Evolutionary conservation across 2,329 filamentous ascomycete genomes (phyloP).

Genomic region (Venturia pyrina): DNA sequence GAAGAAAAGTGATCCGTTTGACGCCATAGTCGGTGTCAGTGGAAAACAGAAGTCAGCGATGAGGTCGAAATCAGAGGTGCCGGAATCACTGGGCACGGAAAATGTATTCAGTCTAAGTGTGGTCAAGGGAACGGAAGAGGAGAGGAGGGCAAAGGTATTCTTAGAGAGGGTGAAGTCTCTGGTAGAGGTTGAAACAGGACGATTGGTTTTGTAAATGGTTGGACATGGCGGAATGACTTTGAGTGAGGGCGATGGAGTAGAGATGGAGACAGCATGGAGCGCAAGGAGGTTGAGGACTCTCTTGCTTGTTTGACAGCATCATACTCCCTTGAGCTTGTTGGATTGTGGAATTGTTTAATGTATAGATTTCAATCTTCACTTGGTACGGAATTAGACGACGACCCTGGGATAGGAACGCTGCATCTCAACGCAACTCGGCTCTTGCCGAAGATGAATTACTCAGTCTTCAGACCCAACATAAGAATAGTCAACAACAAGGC

Average conservation of each 20-base stretch:
- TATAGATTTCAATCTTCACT: neutral
- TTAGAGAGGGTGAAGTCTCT: constrained; percentile 77
- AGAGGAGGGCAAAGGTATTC: constrained; percentile 71
- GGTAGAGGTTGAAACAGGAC: constrained; percentile 38
- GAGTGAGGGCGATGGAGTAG: neutral
- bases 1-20: constrained; percentile 71
- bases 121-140: constrained; percentile 55
- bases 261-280: neutral
- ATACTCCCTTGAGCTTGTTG: neutral
- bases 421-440: too few species aligned
- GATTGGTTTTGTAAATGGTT: constrained; percentile 24
- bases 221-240: neutral
- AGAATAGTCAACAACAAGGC: too few species aligned
- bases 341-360: neutral
- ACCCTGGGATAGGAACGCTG: too few species aligned
- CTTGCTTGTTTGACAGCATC: neutral
- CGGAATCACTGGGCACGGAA: constrained; percentile 34
- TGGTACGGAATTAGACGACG: neutral
- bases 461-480: too few species aligned
- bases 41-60: constrained; percentile 17
- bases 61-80: constrained; percentile 33
- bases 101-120: constrained; percentile 80
- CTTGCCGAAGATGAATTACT: too few species aligned
- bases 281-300: neutral
- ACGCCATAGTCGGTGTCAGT: constrained; percentile 4